Evolutionary conservation across 1,284 basidiomycete species (phyloP).

Genomic region (Malassezia globosa): DNA sequence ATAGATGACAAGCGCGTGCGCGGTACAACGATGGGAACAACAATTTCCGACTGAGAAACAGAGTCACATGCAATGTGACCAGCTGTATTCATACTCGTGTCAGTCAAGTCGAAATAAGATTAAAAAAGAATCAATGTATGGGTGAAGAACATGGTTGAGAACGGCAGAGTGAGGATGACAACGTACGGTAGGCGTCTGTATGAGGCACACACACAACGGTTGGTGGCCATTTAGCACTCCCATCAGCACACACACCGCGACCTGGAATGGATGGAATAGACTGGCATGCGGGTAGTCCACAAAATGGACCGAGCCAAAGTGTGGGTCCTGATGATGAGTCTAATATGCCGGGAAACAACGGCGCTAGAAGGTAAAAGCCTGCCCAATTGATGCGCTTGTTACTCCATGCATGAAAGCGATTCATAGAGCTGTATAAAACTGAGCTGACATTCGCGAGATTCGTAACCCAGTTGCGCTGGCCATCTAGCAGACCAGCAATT

Average conservation of each 20-base stretch:
- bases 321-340: slow-evolving; percentile 19
- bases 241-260: slow-evolving; percentile 48
- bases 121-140: background rate
- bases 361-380: slow-evolving; percentile 49
- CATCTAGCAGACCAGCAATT: slow-evolving; percentile 36
- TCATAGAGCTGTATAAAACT: slow-evolving; percentile 37
- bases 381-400: slow-evolving; percentile 43
- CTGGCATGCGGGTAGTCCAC: slow-evolving; percentile 49
- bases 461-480: slow-evolving; percentile 35
- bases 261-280: slow-evolving; percentile 36
- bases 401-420: slow-evolving; percentile 28
- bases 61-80: slow-evolving; percentile 49
- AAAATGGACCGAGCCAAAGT: slow-evolving; percentile 48
- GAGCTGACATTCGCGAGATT: slow-evolving; percentile 41
- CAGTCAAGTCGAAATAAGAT: too few relatives aligned
- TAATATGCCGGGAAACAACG: slow-evolving; percentile 30
- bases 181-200: slow-evolving; percentile 42
- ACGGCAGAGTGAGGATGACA: background rate
- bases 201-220: slow-evolving; percentile 42
- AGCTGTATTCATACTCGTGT: slow-evolving; percentile 20
- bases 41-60: slow-evolving; percentile 46
- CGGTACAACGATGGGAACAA: slow-evolving; percentile 44
- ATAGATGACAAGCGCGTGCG: slow-evolving; percentile 18
- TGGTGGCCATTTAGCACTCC: slow-evolving; percentile 32
- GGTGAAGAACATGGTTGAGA: background rate